Evolutionary conservation across 805 yeast genomes (phyloP), one percentile per base, ranked within the genome.

Genomic region (Lachancea dasiensis): DNA sequence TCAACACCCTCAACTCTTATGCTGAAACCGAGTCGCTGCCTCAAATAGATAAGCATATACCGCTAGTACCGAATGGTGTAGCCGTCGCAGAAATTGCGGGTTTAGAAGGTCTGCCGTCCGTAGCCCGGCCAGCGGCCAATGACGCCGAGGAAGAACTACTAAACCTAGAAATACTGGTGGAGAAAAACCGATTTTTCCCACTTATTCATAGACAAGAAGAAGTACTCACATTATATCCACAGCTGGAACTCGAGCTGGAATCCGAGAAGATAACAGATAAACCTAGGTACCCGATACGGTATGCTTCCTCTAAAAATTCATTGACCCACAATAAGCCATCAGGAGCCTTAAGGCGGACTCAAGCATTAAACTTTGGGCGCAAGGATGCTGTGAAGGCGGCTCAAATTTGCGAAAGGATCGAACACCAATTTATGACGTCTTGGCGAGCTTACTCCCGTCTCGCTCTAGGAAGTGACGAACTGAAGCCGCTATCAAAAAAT

Each of bases 401-500:
- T 3, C 24, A 29, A 18, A 52, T 48, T 1, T 55, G 67, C 14
- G 34, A 38, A 3, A 41, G 52, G 8, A 59, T 75, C 18, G 58
- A 56, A 38, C 46, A 54, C 5, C 67, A 69, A 2, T 66, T 73
- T 36, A 21, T 47, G 22, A 57, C 50, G 19, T 64, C 76, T 3
- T 75, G 79, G 78, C 34, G 46, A 7, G 58, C 56, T 11, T 72
- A 72, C 48, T 62, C 64, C 35, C 46, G 52, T 13, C 44, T 60
- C 35, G 76, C 68, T 2, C 66, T 65, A 60, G 74, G 73, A 3
- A 62, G 60, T 36, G 77, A 72, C 44, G 76, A 69, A 41, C 52
- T 71, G 4, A 45, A 44, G 15, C 77, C 77, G 1, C 31, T 69
- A 3, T 45, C 67, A 1, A 51, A 56, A 13, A 27, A 36, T 18